A percentile compares a stretch with the other conserved stretches of the same genome.
These are phyloP conservation scores for Gardenia jasminoides DNA, from an alignment of 257 asterid genomes.

Conservation along the genomic window DNA sequence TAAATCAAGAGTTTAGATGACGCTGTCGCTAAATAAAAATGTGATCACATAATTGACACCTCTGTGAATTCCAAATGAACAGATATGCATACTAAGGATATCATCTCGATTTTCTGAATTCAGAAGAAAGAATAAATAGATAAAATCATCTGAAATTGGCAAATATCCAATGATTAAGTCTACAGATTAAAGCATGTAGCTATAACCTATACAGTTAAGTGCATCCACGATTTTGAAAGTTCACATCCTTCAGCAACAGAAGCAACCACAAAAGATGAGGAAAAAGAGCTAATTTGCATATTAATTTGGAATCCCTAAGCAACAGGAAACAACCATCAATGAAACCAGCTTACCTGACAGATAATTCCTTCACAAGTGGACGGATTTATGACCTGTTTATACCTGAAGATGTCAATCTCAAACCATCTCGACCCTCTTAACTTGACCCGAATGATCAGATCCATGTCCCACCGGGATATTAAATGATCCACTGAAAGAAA, in stretches of 20 bases:
- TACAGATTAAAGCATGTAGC: too few relatives aligned
- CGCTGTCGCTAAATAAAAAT: too few relatives aligned
- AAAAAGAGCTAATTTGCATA: too few relatives aligned
- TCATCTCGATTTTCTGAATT: not conserved
- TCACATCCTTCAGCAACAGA: not conserved
- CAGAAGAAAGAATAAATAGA: too few relatives aligned
- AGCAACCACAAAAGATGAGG: not conserved
- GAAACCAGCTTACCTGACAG: not conserved
- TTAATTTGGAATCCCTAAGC: not conserved
- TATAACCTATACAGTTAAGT: not conserved
- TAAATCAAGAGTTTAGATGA: too few relatives aligned
- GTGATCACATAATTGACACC: too few relatives aligned
- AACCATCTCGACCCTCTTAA: constrained; percentile 50
- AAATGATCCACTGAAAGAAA: constrained; percentile 28
- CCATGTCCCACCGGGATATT: constrained; percentile 21
- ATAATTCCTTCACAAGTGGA: not conserved
- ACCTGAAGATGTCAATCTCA: constrained; percentile 16
- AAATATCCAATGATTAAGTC: too few relatives aligned
- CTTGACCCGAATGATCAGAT: constrained; percentile 25
- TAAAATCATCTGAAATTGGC: too few relatives aligned
- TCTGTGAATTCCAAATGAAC: not conserved
- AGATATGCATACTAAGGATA: not conserved
- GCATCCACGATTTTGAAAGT: not conserved
- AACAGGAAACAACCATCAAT: not conserved
- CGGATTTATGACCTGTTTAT: too few relatives aligned